Percentiles rank a stretch among this genome's conserved stretches.
Conservation (phyloP, 2,329 filamentous ascomycete genomes). For the Akanthomyces muscarius region DNA sequence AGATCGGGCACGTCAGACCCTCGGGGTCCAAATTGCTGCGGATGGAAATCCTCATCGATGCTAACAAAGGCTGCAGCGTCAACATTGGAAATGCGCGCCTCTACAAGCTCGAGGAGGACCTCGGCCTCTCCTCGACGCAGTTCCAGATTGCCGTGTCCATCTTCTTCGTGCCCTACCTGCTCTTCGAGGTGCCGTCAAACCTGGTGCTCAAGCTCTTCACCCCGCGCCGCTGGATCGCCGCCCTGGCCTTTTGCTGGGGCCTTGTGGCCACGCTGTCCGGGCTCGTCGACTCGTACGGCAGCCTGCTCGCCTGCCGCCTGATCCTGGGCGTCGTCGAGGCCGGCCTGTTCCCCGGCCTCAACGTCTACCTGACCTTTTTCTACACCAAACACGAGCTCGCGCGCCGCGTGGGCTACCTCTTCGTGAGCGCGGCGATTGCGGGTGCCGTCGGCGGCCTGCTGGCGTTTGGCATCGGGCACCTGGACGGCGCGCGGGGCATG, state of each 20-base stretch:
- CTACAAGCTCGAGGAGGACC: constrained; percentile 61
- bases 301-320: constrained; percentile 64
- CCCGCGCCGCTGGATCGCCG: constrained; percentile 59
- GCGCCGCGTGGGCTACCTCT: constrained; percentile 68
- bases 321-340: constrained; percentile 66
- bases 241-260: constrained; percentile 63
- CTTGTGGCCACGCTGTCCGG: constrained; percentile 67
- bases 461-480: constrained; percentile 68
- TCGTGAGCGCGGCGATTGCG: constrained; percentile 65
- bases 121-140: constrained; percentile 56
- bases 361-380: constrained; percentile 69
- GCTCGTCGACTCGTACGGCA: constrained; percentile 60
- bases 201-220: constrained; percentile 60
- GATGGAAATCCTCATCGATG: too few relatives aligned
- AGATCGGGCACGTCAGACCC: too few relatives aligned
- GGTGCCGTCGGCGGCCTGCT: constrained; percentile 70
- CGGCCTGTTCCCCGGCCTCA: constrained; percentile 65
- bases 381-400: constrained; percentile 72
- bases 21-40: not conserved
- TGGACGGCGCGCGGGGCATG: constrained; percentile 63
- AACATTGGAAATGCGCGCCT: constrained; percentile 71
- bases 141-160: constrained; percentile 67
- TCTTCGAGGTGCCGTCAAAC: constrained; percentile 63
- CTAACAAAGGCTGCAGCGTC: constrained; percentile 39
- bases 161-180: constrained; percentile 61